Conservation (phyloP, 176 grass and related monocot genomes). For the Urochloa ruziziensis region DNA sequence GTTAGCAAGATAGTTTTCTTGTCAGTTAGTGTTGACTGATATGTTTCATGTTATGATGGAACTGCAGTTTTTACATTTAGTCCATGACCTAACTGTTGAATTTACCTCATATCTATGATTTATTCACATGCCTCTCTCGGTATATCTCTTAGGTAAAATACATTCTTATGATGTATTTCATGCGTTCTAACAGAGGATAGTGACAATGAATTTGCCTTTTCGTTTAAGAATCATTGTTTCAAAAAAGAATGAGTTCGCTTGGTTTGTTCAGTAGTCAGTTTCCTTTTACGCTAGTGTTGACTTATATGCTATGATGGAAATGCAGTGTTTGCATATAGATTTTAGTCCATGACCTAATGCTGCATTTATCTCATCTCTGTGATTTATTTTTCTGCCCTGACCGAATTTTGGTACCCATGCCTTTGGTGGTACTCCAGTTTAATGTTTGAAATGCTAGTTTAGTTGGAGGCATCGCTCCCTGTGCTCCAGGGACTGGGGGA, state of each 20-base stretch:
- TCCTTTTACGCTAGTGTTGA: background rate
- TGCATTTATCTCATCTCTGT: background rate
- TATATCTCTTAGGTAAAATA: too few species aligned
- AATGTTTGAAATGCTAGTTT: background rate
- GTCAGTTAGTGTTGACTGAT: too few species aligned
- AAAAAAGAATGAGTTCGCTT: background rate
- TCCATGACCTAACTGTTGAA: too few species aligned
- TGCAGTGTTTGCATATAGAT: background rate
- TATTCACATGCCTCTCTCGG: too few species aligned
- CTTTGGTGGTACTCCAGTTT: background rate
- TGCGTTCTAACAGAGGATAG: too few species aligned
- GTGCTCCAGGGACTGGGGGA: background rate
- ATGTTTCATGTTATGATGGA: too few species aligned
- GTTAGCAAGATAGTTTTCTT: background rate
- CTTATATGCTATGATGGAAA: background rate
- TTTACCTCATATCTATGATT: too few species aligned
- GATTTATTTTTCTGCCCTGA: background rate
- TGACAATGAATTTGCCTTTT: too few species aligned
- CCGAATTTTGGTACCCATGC: background rate
- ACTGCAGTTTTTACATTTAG: too few species aligned
- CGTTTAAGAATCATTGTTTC: too few species aligned
- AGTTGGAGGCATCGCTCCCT: background rate
- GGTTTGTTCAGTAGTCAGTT: background rate
- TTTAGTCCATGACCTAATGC: background rate
- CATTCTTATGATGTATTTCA: too few species aligned